Base-by-base conservation (phyloP, 768 basidiomycete genomes). In the Psilocybe cubensis region DNA sequence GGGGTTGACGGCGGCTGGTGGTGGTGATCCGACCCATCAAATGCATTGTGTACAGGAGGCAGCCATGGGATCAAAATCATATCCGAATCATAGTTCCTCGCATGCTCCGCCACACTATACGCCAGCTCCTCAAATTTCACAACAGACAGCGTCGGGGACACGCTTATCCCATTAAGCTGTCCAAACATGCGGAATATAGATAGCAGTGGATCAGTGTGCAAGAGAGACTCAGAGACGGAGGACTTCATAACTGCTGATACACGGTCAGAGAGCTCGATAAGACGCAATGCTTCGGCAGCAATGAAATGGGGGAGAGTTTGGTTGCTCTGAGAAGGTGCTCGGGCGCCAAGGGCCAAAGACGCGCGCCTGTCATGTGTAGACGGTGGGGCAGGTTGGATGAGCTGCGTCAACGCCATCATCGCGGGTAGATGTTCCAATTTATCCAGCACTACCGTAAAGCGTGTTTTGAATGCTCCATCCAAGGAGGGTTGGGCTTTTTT, bases 201-300 rank as follows among this genome's bases (percentile, higher is more conserved):
- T 0, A 92, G 79, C 4, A 93, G 68, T 0, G 92, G 88, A 60
- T 94, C 92, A 2, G 84, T 85, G 54, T 80, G 84, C 18, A 92
- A 75, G 33, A 94, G 74, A 1, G 85, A 79, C 43, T 93, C 88
- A 0, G 85, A 81, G 2, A 71, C 80, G 8, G 89, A 86, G 3
- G 92, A 93, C 67, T 87, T 91, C 84, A 98, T 89, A 51, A 96
- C 87, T 1, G 90, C 88, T 1, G 92, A 94, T 3, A 88, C 88
- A 61, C 96, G 92, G 50, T 96, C 92, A 48, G 92, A 84, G 68
- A 83, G 63, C 70, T 97, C 95, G 60, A 98, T 89, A 14, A 98
- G 81, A 5, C 95, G 88, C 6, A 98, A 78, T 0, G 94, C 94
- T 48, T 91, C 86, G 4, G 89, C 68, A n/a, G 70, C 71, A 21